Conservation (phyloP, 208 protist genomes). For the Wallacemonas sp. region DNA sequence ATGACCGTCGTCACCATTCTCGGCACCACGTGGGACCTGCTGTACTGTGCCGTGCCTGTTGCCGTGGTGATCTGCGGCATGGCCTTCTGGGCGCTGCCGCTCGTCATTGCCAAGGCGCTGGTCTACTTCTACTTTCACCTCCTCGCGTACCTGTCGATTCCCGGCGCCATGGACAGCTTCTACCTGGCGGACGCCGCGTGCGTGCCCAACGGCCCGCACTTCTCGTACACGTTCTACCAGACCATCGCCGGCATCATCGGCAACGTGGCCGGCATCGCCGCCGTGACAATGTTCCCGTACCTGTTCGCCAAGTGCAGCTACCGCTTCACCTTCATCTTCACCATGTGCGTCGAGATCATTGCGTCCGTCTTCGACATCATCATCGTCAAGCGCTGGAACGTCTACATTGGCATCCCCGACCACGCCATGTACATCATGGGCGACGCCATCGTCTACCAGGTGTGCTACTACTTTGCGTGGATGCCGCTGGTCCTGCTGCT, state of each 20-base stretch:
- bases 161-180: constrained; percentile 43
- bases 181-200: constrained; percentile 31
- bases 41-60: constrained; percentile 21
- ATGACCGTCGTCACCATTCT: constrained; percentile 35
- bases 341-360: constrained; percentile 23
- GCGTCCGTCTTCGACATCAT: constrained; percentile 40
- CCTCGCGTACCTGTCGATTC: constrained; percentile 46
- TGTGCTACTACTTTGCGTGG: constrained; percentile 37
- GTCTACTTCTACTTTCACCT: constrained; percentile 37
- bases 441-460: constrained; percentile 42
- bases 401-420: constrained; percentile 31
- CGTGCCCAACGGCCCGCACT: constrained; percentile 35
- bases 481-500: constrained; percentile 73
- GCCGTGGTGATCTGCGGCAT: constrained; percentile 20
- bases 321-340: constrained; percentile 30
- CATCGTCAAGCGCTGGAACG: constrained; percentile 39
- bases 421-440: constrained; percentile 47
- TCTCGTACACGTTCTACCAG: constrained; percentile 48
- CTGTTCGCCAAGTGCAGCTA: constrained; percentile 34
- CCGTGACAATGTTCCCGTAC: constrained; percentile 28
- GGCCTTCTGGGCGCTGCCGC: constrained; percentile 38
- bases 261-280: constrained; percentile 22
- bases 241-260: constrained; percentile 30
- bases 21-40: constrained; percentile 18
- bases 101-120: constrained; percentile 37